Evolutionary conservation across 768 basidiomycete genomes (phyloP).

Genomic region (Panus rudis): DNA sequence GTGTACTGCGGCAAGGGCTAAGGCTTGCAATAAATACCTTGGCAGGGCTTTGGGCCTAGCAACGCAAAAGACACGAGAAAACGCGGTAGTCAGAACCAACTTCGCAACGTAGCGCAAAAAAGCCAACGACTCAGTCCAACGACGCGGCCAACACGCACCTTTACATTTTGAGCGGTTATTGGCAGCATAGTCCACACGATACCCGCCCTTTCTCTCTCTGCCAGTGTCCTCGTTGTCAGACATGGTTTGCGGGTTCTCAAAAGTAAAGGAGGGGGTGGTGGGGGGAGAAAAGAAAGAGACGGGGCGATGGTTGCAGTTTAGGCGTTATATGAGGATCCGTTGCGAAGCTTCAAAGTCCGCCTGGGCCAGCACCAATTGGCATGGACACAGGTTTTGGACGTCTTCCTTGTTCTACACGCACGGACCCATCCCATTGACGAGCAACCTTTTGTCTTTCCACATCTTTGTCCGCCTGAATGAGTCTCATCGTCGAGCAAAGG

Average conservation of each 20-base stretch:
- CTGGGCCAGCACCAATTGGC: slow-evolving; percentile 19
- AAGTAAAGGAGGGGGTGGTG: slow-evolving; percentile 5
- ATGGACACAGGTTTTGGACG: slow-evolving; percentile 12
- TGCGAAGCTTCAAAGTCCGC: slow-evolving; percentile 29
- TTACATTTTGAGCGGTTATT: slow-evolving; percentile 72
- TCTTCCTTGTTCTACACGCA: slow-evolving; percentile 9
- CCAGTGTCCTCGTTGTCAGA: slow-evolving; percentile 30
- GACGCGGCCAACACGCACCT: slow-evolving; percentile 39
- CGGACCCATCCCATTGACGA: no score
- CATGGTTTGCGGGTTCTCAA: slow-evolving; percentile 19
- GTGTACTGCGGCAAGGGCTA: no score
- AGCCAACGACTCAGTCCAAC: neutral
- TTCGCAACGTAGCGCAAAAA: slow-evolving; percentile 9
- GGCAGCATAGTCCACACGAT: slow-evolving; percentile 72
- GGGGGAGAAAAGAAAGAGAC: slow-evolving; percentile 17
- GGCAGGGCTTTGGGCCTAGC: slow-evolving; percentile 71
- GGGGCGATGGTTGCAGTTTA: slow-evolving; percentile 11
- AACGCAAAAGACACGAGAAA: slow-evolving; percentile 20
- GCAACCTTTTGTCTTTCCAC: no score
- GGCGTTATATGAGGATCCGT: slow-evolving; percentile 21
- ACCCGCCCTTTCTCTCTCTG: slow-evolving; percentile 57
- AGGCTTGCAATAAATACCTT: slow-evolving; percentile 36
- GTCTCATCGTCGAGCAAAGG: no score
- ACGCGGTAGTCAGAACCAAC: slow-evolving; percentile 21
- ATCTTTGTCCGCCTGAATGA: no score